phyloP scores from a whole-genome alignment of 2,329 filamentous ascomycete species.

The Dothideomycetes sp. region DNA sequence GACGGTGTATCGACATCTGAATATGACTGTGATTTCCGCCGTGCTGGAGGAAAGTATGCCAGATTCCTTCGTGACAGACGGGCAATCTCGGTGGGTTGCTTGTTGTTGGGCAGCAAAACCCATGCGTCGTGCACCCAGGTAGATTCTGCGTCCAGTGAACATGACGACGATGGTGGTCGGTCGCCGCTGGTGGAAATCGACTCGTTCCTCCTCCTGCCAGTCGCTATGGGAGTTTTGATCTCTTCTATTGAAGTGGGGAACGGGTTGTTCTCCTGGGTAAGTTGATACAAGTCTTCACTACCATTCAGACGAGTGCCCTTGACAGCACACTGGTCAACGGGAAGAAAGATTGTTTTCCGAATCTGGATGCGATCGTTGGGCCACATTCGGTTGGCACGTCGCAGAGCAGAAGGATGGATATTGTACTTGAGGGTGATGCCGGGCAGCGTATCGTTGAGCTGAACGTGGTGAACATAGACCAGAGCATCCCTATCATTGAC shows the following conservation, averaged over 20 bases:
- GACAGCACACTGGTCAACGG: slow-evolving; percentile 79
- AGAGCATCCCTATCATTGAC: slow-evolving; percentile 64
- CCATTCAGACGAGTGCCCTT: slow-evolving; percentile 55
- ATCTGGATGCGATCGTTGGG: slow-evolving; percentile 83
- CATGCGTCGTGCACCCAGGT: slow-evolving; percentile 84
- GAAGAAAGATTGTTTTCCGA: slow-evolving; percentile 70
- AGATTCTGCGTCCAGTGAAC: slow-evolving; percentile 48
- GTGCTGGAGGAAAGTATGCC: slow-evolving; percentile 83
- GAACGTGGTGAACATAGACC: slow-evolving; percentile 83
- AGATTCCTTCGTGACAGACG: slow-evolving; percentile 71
- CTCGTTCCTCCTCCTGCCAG: slow-evolving; percentile 24
- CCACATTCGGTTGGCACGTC: slow-evolving; percentile 89
- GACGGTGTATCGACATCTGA: slow-evolving; percentile 56
- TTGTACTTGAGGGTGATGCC: slow-evolving; percentile 85
- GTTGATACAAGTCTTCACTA: slow-evolving; percentile 25
- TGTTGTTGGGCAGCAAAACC: slow-evolving; percentile 67
- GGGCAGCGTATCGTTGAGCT: slow-evolving; percentile 75
- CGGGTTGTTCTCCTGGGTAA: slow-evolving; percentile 15
- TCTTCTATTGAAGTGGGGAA: slow-evolving; percentile 11
- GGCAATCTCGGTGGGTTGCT: slow-evolving; percentile 71
- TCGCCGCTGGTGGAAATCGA: slow-evolving; percentile 27
- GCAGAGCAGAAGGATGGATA: slow-evolving; percentile 72
- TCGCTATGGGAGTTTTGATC: slow-evolving; percentile 15
- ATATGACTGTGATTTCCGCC: slow-evolving; percentile 71
- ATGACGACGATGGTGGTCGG: slow-evolving; percentile 27